Evolutionary conservation across 768 basidiomycete species (phyloP).

Genomic region (Candolleomyces eurysporus): DNA sequence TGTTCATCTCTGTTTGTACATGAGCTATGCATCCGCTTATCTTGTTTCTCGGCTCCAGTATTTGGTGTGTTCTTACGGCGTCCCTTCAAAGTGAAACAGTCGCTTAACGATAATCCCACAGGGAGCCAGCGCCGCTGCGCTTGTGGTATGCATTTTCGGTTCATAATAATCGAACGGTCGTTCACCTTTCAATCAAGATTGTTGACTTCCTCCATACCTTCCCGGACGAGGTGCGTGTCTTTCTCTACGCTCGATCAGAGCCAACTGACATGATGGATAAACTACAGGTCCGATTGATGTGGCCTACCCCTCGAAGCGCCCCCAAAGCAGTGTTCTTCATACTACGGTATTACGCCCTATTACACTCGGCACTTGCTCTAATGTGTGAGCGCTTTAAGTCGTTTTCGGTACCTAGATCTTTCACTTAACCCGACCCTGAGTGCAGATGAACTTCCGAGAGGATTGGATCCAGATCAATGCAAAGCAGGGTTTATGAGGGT

Average conservation of each 20-base stretch:
- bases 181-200: background rate
- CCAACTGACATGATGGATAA: too few relatives aligned
- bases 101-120: too few relatives aligned
- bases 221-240: background rate
- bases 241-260: background rate
- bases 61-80: too few relatives aligned
- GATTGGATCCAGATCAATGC: background rate
- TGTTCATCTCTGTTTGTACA: too few relatives aligned
- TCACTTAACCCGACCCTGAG: background rate
- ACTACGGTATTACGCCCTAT: background rate
- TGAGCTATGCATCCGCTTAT: too few relatives aligned
- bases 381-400: background rate
- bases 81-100: too few relatives aligned
- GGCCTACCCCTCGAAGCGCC: constrained; percentile 30
- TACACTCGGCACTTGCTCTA: background rate
- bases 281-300: constrained; percentile 2
- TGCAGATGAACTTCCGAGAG: background rate
- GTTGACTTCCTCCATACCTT: background rate
- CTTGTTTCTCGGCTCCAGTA: too few relatives aligned
- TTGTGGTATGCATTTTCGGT: too few relatives aligned
- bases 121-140: too few relatives aligned
- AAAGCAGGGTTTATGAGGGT: background rate
- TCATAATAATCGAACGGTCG: too few relatives aligned
- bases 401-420: background rate
- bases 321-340: constrained; percentile 16